Base-by-base conservation (phyloP, 306 rosid species). In the Cyamopsis tetragonoloba region DNA sequence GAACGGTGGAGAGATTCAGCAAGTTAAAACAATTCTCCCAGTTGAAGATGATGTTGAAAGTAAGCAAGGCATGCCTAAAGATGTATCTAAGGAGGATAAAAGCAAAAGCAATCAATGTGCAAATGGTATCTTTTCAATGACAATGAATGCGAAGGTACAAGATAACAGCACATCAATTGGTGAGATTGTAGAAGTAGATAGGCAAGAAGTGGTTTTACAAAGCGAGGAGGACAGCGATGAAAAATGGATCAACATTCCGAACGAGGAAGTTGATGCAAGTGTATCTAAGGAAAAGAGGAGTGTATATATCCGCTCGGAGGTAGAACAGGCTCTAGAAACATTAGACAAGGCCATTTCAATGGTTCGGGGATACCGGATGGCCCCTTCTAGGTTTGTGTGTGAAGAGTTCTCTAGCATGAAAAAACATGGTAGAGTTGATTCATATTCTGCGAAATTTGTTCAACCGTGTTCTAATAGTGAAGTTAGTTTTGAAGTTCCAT, bases 171-270 rank as follows among this genome's bases (percentile, higher is more conserved):
- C 56, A 68, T 72, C 71, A 38, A 55, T 53, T 17, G 74, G 81
- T 26, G 97, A 90, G 85, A 91, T 91, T 47, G 90, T 82, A 68
- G 96, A 85, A 81, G 76, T 75, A 68, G 72, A 76, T 75, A 57
- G 63, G 12, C 76, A 71, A 50, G 79, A 85, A 59, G 49, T n/a
- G n/a, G n/a, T 62, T 58, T 24, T 22, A 66, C 73, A 41, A 12
- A 37, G 8, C 49, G 81, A 51, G 72, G 84, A 50, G 69, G 84
- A 75, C 4, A 46, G 66, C 8, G 27, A n/a, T 42, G 12, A 62
- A 61, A 24, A 72, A 41, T 48, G 42, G 47, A 53, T 62, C 17
- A 39, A 43, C 55, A 37, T 19, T 77, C 20, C 35, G 19, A 49
- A 19, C 3, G 55, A 54, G 61, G 72, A 80, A 60, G 63, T 48